Conservation (phyloP, 441 rosid genomes). For the Metrosideros polymorpha region DNA sequence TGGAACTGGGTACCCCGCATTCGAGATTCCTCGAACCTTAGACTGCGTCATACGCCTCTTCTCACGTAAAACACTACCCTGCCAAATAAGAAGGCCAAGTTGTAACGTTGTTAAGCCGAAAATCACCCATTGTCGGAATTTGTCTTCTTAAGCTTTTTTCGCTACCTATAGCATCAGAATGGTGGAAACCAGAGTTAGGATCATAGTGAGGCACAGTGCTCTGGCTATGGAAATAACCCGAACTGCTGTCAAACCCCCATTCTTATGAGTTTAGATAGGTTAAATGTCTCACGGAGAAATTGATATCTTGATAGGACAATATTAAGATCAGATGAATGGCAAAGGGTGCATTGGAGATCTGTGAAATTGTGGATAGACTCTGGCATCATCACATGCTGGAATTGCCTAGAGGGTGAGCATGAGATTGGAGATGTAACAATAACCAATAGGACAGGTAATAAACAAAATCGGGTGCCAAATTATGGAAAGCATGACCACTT, state of each 20-base stretch:
- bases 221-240: slow-evolving; percentile 55
- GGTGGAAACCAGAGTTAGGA: slow-evolving; percentile 76
- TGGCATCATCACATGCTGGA: not conserved
- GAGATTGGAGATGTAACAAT: not conserved
- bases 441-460: not conserved
- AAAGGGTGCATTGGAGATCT: not conserved
- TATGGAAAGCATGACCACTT: not conserved
- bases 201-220: slow-evolving; percentile 51
- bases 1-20: slow-evolving; percentile 23
- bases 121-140: not conserved
- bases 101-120: not conserved
- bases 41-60: slow-evolving; percentile 55
- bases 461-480: not conserved
- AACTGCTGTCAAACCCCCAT: slow-evolving; percentile 53
- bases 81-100: slow-evolving; percentile 16
- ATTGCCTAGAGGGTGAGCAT: not conserved
- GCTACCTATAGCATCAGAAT: slow-evolving; percentile 62
- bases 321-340: not conserved
- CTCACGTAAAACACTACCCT: slow-evolving; percentile 74
- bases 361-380: not conserved
- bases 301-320: not conserved
- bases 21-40: slow-evolving; percentile 24
- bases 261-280: slow-evolving; percentile 35
- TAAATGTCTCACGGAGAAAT: slow-evolving; percentile 4
- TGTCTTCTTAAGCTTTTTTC: not conserved